These are phyloP conservation scores for Stylonectria norvegica DNA, from an alignment of 2,329 filamentous ascomycete species.

Conservation along the genomic window DNA sequence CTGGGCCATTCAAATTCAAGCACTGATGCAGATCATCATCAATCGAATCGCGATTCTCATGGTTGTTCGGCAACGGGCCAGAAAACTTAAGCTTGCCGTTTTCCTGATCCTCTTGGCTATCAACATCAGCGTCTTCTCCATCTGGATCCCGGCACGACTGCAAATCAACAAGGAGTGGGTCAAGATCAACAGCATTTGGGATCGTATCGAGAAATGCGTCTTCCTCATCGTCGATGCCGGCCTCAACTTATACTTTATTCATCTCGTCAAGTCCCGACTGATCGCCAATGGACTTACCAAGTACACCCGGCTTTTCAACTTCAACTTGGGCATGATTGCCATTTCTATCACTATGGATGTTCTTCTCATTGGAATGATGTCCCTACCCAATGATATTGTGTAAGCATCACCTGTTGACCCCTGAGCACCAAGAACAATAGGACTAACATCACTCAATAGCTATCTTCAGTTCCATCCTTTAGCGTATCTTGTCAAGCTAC, in stretches of 20 bases:
- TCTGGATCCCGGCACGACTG: slow-evolving; percentile 53
- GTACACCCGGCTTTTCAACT: slow-evolving; percentile 43
- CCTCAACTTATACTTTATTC: slow-evolving; percentile 52
- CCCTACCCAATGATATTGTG: slow-evolving; percentile 29
- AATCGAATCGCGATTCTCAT: slow-evolving; percentile 52
- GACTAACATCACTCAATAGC: too few species aligned
- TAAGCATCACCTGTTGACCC: slow-evolving; percentile 17
- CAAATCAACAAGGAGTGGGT: slow-evolving; percentile 40
- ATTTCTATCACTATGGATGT: slow-evolving; percentile 32
- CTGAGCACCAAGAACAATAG: too few species aligned
- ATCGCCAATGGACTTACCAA: slow-evolving; percentile 47
- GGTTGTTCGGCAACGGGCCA: slow-evolving; percentile 35
- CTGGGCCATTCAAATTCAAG: slow-evolving; percentile 46
- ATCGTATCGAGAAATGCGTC: slow-evolving; percentile 50
- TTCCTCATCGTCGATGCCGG: slow-evolving; percentile 47
- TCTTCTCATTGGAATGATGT: slow-evolving; percentile 31
- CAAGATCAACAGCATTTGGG: slow-evolving; percentile 49
- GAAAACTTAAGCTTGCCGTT: slow-evolving; percentile 42
- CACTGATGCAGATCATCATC: slow-evolving; percentile 54
- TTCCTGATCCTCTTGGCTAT: slow-evolving; percentile 43
- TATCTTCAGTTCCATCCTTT: slow-evolving; percentile 49
- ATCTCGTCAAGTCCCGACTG: slow-evolving; percentile 42
- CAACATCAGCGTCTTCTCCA: slow-evolving; percentile 51
- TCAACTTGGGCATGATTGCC: slow-evolving; percentile 31
- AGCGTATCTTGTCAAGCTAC: slow-evolving; percentile 50